These are phyloP conservation scores for Termitomyces sp. DNA, from an alignment of 768 basidiomycete genomes.

Conservation along the genomic window DNA sequence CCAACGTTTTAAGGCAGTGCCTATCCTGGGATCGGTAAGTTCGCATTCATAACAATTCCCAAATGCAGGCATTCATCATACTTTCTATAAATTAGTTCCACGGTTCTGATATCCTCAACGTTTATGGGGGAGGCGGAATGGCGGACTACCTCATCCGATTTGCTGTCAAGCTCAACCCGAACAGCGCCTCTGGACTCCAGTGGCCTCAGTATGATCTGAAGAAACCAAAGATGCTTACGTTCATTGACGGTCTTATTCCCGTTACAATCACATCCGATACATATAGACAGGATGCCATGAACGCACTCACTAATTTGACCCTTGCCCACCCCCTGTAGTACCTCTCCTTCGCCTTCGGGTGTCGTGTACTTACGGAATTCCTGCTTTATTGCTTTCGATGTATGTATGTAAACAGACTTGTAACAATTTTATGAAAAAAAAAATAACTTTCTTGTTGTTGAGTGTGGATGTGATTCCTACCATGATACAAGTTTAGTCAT, in stretches of 20 bases:
- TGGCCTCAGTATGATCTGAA: conserved; percentile 43
- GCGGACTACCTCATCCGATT: conserved; percentile 46
- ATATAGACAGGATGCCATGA: conserved; percentile 36
- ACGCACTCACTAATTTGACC: conserved; percentile 28
- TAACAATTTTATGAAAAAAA: not conserved
- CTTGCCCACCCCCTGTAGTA: conserved; percentile 27
- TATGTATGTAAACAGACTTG: too few species aligned
- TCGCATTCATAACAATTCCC: not conserved
- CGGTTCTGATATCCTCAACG: conserved; percentile 35
- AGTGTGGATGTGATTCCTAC: not conserved
- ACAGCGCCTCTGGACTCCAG: conserved; percentile 28
- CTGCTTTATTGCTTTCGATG: not conserved
- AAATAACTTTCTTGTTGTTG: not conserved
- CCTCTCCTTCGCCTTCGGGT: conserved; percentile 5
- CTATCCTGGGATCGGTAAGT: conserved; percentile 42
- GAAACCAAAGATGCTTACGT: conserved; percentile 34
- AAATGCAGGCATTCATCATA: not conserved
- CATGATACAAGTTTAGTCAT: conserved; percentile 9
- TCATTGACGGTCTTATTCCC: conserved; percentile 31
- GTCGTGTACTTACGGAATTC: not conserved
- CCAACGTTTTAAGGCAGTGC: conserved; percentile 40
- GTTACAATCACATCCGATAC: conserved; percentile 39
- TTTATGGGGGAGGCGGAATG: conserved; percentile 40
- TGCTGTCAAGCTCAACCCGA: conserved; percentile 39
- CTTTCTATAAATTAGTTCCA: conserved; percentile 30